Evolutionary conservation across 2,329 filamentous ascomycete species (phyloP).

Genomic region (Stagonosporopsis tanaceti): DNA sequence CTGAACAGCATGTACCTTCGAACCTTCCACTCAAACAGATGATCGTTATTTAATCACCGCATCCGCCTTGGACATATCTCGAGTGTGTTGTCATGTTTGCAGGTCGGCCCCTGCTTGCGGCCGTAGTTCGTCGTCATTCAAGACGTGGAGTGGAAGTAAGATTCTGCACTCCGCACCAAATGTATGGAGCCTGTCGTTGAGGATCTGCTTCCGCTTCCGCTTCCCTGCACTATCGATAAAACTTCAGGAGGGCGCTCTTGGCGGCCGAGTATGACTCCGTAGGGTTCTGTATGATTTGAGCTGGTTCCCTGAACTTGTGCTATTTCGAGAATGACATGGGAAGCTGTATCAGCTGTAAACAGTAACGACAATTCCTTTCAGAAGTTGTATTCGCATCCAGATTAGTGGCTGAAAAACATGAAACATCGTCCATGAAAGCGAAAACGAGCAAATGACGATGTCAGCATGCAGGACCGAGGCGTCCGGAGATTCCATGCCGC

Average conservation of each 20-base stretch:
- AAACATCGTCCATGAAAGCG: constrained; percentile 30
- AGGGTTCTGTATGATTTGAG: neutral
- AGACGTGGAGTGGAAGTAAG: neutral
- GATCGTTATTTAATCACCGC: constrained; percentile 11
- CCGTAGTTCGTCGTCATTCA: constrained; percentile 13
- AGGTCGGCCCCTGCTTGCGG: constrained; percentile 12
- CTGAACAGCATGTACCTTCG: neutral
- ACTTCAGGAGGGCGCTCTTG: constrained; percentile 2
- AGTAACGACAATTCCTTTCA: neutral
- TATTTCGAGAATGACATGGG: constrained; percentile 42
- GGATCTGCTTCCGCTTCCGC: constrained; percentile 16
- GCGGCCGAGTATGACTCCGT: neutral
- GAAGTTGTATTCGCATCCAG: constrained; percentile 21
- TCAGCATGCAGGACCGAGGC: constrained; percentile 20
- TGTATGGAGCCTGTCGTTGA: constrained; percentile 4
- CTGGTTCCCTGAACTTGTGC: constrained; percentile 24
- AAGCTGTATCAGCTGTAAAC: neutral
- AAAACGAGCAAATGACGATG: constrained; percentile 14
- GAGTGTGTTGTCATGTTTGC: constrained; percentile 16
- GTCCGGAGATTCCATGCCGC: constrained; percentile 24
- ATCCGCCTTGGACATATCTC: constrained; percentile 1
- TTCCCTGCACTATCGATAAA: constrained; percentile 13
- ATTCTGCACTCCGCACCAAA: constrained; percentile 13
- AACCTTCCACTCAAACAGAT: constrained; percentile 4
- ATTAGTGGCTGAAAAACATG: constrained; percentile 26